Percentiles rank a stretch among this genome's conserved stretches.
Evolutionary conservation across 192 early-diverging fungal species (phyloP).

Genomic region (Backusella psychrophila): DNA sequence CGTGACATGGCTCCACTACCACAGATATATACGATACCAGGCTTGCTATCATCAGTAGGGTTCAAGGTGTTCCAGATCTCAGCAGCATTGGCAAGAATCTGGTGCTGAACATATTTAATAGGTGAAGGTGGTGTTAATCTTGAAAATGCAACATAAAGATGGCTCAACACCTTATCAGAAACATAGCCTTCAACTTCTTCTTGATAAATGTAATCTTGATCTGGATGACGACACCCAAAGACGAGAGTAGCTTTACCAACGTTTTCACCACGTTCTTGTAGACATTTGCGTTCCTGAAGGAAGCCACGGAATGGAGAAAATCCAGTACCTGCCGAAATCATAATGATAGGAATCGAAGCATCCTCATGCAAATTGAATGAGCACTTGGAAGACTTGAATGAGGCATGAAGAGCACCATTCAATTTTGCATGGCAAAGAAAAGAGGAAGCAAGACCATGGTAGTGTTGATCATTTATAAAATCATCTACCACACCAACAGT

Average conservation of each 20-base stretch:
- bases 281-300: conserved; percentile 44
- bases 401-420: conserved; percentile 14
- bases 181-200: conserved; percentile 59
- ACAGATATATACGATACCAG: conserved; percentile 24
- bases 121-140: conserved; percentile 34
- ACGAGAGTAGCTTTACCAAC: conserved; percentile 66
- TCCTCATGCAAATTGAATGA: conserved; percentile 64
- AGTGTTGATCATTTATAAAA: conserved; percentile 15
- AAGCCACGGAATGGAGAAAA: conserved; percentile 92
- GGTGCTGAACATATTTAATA: conserved; percentile 33
- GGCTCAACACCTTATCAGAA: conserved; percentile 49
- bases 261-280: conserved; percentile 39
- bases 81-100: conserved; percentile 16
- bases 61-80: conserved; percentile 12
- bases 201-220: conserved; percentile 71
- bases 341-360: conserved; percentile 64
- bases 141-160: conserved; percentile 62
- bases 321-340: conserved; percentile 92
- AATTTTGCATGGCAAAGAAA: conserved; percentile 16
- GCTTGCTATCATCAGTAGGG: conserved; percentile 18
- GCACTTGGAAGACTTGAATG: conserved; percentile 30
- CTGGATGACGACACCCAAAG: conserved; percentile 78
- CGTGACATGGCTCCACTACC: conserved; percentile 27
- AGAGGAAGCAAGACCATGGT: conserved; percentile 33
- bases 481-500: conserved; percentile 38